A percentile compares a stretch with the other conserved stretches of the same genome.
phyloP scores from a whole-genome alignment of 176 grass and related monocot genomes.

The Oryza coarctata region DNA sequence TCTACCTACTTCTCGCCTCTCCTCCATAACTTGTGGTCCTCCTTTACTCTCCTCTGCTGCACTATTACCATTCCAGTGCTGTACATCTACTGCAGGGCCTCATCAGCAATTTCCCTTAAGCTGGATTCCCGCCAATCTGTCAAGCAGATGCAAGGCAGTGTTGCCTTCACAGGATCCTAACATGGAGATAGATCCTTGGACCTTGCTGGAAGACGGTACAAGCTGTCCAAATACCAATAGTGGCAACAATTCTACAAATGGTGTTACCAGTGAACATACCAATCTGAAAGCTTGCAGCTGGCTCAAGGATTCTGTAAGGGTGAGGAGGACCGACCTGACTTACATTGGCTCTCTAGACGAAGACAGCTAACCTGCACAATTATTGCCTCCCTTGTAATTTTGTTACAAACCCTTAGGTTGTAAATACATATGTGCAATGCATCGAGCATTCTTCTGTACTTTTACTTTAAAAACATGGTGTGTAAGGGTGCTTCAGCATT shows the following conservation, averaged over 20 bases:
- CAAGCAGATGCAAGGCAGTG: slow-evolving; percentile 56
- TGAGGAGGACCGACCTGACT: slow-evolving; percentile 84
- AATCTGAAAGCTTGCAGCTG: slow-evolving; percentile 87
- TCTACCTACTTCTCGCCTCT: slow-evolving; percentile 53
- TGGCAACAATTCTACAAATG: slow-evolving; percentile 42
- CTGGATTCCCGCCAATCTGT: slow-evolving; percentile 58
- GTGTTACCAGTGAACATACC: slow-evolving; percentile 51
- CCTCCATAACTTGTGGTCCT: slow-evolving; percentile 55
- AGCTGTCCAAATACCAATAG: slow-evolving; percentile 38
- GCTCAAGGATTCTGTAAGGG: slow-evolving; percentile 91
- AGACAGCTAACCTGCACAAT: slow-evolving; percentile 52
- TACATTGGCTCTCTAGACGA: slow-evolving; percentile 94
- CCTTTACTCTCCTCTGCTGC: slow-evolving; percentile 57
- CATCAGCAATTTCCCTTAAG: slow-evolving; percentile 41
- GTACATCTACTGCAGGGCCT: slow-evolving; percentile 41
- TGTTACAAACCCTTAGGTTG: background rate
- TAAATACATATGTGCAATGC: background rate
- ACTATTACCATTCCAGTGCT: slow-evolving; percentile 47
- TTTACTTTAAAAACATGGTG: background rate
- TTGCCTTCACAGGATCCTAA: slow-evolving; percentile 63
- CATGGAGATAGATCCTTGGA: slow-evolving; percentile 92
- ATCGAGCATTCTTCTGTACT: background rate
- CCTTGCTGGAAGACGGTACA: slow-evolving; percentile 88
- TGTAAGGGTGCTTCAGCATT: background rate
- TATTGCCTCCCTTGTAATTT: background rate